Percentiles rank a stretch among this genome's conserved stretches.
Evolutionary conservation across 2,329 filamentous ascomycete genomes (phyloP).

Genomic region (Aspergillus novoparasiticus): DNA sequence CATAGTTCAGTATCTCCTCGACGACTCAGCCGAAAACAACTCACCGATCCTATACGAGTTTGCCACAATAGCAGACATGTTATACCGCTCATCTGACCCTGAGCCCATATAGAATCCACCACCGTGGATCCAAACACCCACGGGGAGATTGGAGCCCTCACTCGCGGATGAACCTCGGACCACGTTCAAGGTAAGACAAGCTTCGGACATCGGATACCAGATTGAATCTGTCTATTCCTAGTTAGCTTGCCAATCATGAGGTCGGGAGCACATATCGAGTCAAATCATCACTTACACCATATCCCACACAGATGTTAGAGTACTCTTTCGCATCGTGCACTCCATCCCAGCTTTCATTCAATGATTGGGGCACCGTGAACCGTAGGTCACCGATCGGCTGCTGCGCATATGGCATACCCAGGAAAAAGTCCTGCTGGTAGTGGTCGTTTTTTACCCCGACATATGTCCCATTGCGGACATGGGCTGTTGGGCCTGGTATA

Average conservation of each 20-base stretch:
- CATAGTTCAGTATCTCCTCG: not conserved
- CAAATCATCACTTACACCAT: constrained; percentile 42
- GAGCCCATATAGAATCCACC: constrained; percentile 57
- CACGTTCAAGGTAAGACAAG: constrained; percentile 66
- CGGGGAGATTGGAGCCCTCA: constrained; percentile 50
- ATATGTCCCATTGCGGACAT: constrained; percentile 53
- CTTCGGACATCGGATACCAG: constrained; percentile 49
- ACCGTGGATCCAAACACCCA: constrained; percentile 64
- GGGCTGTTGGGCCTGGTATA: constrained; percentile 30
- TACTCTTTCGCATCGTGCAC: constrained; percentile 49
- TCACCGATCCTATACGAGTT: constrained; percentile 52
- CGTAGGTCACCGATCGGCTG: constrained; percentile 57
- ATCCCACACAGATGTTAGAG: constrained; percentile 53
- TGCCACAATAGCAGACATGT: constrained; percentile 62
- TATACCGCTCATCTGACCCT: constrained; percentile 60
- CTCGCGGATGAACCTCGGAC: constrained; percentile 51
- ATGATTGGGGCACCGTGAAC: constrained; percentile 53
- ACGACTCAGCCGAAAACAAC: not conserved
- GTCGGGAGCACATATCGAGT: not conserved
- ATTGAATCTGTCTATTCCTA: constrained; percentile 34
- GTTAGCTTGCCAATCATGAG: not conserved
- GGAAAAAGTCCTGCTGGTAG: constrained; percentile 55
- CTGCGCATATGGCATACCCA: constrained; percentile 61
- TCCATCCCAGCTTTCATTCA: constrained; percentile 51
- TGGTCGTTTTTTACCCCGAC: constrained; percentile 42